phyloP scores from a whole-genome alignment of 2,329 filamentous ascomycete genomes.

The Diplodia seriata region DNA sequence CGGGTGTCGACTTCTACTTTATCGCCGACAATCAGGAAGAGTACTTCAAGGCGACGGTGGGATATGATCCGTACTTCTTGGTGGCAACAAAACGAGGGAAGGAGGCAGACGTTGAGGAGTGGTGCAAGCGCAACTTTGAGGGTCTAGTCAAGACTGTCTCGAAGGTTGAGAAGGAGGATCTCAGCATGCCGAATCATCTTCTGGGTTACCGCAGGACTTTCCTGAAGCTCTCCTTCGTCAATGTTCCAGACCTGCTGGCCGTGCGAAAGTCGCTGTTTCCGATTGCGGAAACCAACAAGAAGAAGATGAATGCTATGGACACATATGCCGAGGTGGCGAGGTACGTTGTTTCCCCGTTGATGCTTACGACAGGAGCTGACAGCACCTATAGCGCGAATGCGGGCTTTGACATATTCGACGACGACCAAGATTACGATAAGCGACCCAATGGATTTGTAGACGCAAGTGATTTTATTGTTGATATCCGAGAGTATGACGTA shows the following conservation, averaged over 20 bases:
- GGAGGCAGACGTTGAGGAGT: slow-evolving; percentile 95
- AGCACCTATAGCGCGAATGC: slow-evolving; percentile 66
- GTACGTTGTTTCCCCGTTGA: slow-evolving; percentile 58
- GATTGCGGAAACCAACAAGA: slow-evolving; percentile 94
- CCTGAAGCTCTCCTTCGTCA: slow-evolving; percentile 83
- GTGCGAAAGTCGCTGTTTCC: slow-evolving; percentile 85
- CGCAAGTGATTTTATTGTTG: slow-evolving; percentile 95
- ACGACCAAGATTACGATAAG: slow-evolving; percentile 82
- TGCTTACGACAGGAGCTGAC: background rate
- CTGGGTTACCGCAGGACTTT: slow-evolving; percentile 90
- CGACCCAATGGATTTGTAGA: slow-evolving; percentile 80
- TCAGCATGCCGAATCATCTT: slow-evolving; percentile 94
- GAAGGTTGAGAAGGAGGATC: slow-evolving; percentile 87
- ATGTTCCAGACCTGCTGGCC: slow-evolving; percentile 84
- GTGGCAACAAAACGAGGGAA: slow-evolving; percentile 86
- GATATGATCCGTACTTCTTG: slow-evolving; percentile 96
- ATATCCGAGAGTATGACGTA: slow-evolving; percentile 99
- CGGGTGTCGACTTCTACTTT: slow-evolving; percentile 96
- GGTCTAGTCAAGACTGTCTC: slow-evolving; percentile 81
- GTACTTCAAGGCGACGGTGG: slow-evolving; percentile 94
- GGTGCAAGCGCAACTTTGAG: slow-evolving; percentile 79
- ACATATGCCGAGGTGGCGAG: slow-evolving; percentile 95
- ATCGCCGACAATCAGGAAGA: slow-evolving; percentile 74
- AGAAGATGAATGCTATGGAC: slow-evolving; percentile 95
- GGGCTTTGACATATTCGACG: slow-evolving; percentile 94